Base-by-base conservation (phyloP, 2,329 filamentous ascomycete species). In the Scytalidium lignicola region DNA sequence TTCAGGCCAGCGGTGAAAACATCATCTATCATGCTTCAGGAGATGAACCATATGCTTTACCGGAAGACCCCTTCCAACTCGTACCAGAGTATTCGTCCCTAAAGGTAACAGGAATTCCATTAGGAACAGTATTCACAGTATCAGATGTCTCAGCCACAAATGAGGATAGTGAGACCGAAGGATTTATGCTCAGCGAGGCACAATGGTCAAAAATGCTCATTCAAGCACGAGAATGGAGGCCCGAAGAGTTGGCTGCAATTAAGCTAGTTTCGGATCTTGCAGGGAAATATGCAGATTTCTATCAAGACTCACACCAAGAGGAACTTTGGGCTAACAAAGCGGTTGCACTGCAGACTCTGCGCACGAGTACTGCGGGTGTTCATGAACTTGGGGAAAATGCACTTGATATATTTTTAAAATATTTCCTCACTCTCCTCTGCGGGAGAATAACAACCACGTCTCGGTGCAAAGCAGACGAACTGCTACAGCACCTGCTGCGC, bases 11-110 rank as follows among this genome's bases (percentile, higher is more conserved):
- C 39, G 2, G 48, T 13, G 15, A 37, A 37, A 37, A 37, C 15
- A 17, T n/a, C 32, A 37, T 37, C 5, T 37, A 9, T 37, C 32
- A 37, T 17, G 32, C 32, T 37, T 37, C 32, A 5, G 32, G 32
- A 37, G 32, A 37, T 37, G 32, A 37, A 37, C 32, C 6, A 13
- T 37, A 37, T 37, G 32, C 32, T 37, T 5, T 37, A n/a, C 32
- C 32, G 15, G 32, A n/a, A 37, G 32, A 37, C 15, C 6, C 56
- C 43, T 65, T 69, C 55, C 80, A 77, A 2, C 73, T 78, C 1
- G 74, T 70, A 0, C 80, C 80, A 1, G 72, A 68, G 57, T 83
- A 82, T 56, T 83, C 80, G 26, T 70, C 68, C 47, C 70, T 73
- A 23, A 63, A 64, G 7, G 81, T 65, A 37, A 37, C 32, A 9